Conservation (phyloP, 2,329 filamentous ascomycete genomes). For the Dendrostoma leiphaemia region DNA sequence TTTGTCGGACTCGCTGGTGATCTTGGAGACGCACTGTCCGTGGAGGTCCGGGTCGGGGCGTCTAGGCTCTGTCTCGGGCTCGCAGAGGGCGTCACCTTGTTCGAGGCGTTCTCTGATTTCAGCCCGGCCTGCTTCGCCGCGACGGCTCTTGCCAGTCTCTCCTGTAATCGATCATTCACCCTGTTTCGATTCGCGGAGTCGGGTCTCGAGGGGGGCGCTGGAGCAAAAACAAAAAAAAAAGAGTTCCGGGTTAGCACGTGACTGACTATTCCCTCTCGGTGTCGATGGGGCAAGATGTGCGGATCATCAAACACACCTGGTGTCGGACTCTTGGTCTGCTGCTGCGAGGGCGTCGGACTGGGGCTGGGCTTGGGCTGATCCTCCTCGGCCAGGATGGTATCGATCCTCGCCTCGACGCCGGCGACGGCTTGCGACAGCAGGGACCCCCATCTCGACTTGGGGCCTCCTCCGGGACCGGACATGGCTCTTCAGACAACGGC, state of each 20-base stretch:
- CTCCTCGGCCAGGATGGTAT: conserved; percentile 85
- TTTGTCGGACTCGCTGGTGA: conserved; percentile 6
- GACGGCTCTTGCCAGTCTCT: conserved; percentile 83
- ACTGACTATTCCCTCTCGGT: no score
- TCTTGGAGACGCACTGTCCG: conserved; percentile 24
- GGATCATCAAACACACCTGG: no score
- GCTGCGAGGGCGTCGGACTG: conserved; percentile 28
- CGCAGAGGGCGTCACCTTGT: conserved; percentile 39
- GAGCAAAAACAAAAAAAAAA: conserved; percentile 14
- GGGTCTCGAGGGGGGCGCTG: conserved; percentile 54
- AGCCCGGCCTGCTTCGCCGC: conserved; percentile 61
- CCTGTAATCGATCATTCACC: conserved; percentile 80
- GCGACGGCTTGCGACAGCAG: conserved; percentile 89
- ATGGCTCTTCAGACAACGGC: conserved; percentile 32
- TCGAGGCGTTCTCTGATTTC: conserved; percentile 41
- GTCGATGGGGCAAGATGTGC: no score
- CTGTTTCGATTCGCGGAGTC: conserved; percentile 54
- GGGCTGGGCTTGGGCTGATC: conserved; percentile 44
- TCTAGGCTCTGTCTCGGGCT: conserved; percentile 44
- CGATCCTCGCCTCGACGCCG: conserved; percentile 88
- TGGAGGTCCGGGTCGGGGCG: conserved; percentile 28
- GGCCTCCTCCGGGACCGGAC: conserved; percentile 42
- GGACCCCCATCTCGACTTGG: conserved; percentile 69
- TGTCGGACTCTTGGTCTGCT: conserved; percentile 31
- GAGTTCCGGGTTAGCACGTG: conserved; percentile 2